Evolutionary conservation across 306 rosid species (phyloP).

Genomic region (Astragalus glycyphyllos): DNA sequence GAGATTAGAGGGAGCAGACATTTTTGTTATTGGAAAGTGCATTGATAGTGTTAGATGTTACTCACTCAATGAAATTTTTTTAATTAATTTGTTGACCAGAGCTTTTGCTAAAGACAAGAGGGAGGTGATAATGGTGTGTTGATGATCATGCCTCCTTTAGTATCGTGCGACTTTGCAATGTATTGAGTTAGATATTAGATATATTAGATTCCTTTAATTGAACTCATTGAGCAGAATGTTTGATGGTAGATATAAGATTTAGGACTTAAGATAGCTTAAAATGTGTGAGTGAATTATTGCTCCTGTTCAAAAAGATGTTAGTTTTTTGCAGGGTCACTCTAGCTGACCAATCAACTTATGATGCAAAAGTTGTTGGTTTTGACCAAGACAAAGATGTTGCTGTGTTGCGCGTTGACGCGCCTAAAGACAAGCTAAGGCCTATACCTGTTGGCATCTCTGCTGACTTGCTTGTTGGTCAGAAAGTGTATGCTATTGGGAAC

Average conservation of each 20-base stretch:
- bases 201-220: not conserved
- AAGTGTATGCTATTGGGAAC: constrained; percentile 95
- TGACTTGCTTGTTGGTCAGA: constrained; percentile 98
- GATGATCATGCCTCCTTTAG: constrained; percentile 7
- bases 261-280: constrained; percentile 37
- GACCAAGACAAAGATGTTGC: constrained; percentile 99
- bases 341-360: constrained; percentile 89
- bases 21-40: not conserved
- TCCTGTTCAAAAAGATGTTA: constrained; percentile 52
- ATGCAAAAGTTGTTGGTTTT: constrained; percentile 92
- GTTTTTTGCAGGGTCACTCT: constrained; percentile 89
- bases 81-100: not conserved
- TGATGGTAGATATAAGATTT: constrained; percentile 2
- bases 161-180: constrained; percentile 12
- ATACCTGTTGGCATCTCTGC: constrained; percentile 88
- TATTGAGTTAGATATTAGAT: constrained; percentile 6
- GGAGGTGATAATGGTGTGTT: constrained; percentile 21
- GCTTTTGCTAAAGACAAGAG: not conserved
- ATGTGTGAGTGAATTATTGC: constrained; percentile 34
- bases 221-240: constrained; percentile 2
- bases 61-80: no score
- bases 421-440: constrained; percentile 87
- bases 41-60: not conserved
- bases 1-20: no score
- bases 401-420: constrained; percentile 84